These are phyloP conservation scores for Metschnikowia colocasiae DNA, from an alignment of 805 yeast genomes.

Conservation along the genomic window DNA sequence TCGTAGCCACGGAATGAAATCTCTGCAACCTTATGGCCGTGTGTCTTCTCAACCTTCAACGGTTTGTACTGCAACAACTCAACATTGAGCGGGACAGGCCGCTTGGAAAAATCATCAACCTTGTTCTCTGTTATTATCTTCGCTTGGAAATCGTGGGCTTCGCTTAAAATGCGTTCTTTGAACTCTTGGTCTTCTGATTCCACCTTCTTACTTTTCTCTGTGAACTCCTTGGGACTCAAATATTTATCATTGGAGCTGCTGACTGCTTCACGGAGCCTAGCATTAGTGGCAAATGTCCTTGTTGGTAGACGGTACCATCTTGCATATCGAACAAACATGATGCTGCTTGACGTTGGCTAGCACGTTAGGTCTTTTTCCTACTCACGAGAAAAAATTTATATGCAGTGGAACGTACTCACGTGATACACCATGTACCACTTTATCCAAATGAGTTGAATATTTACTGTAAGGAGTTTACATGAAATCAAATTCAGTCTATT, in stretches of 20 bases:
- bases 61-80: constrained; percentile 82
- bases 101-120: constrained; percentile 22
- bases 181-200: constrained; percentile 26
- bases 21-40: constrained; percentile 78
- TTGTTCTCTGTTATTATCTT: constrained; percentile 23
- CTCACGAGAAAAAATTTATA: constrained; percentile 1
- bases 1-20: constrained; percentile 70
- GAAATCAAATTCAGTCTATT: background rate
- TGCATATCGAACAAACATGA: constrained; percentile 9
- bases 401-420: background rate
- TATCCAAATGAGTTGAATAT: background rate
- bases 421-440: background rate
- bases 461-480: background rate
- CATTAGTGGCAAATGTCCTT: constrained; percentile 8
- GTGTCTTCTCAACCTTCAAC: constrained; percentile 56
- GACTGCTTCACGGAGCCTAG: constrained; percentile 1
- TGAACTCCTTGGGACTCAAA: constrained; percentile 31
- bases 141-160: constrained; percentile 30
- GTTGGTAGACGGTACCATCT: constrained; percentile 6
- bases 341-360: background rate
- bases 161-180: constrained; percentile 25
- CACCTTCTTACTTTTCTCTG: constrained; percentile 25
- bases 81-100: constrained; percentile 80
- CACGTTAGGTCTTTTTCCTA: constrained; percentile 1
- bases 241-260: constrained; percentile 13